Conservation (phyloP, 1,284 basidiomycete genomes). For the Ceratobasidium theobromae region DNA sequence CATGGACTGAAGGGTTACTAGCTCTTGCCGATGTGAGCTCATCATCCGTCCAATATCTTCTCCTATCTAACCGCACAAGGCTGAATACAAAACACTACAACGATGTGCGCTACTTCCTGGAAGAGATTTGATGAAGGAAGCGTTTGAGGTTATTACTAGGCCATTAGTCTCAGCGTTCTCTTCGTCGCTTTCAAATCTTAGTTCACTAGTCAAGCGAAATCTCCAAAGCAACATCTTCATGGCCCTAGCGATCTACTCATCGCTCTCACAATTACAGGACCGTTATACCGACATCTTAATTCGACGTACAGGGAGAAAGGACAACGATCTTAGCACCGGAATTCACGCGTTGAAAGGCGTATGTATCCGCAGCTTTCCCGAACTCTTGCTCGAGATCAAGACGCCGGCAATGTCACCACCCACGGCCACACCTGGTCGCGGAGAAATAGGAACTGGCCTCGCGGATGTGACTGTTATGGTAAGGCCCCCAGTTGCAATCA, state of each 20-base stretch:
- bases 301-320: constrained; percentile 51
- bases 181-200: constrained; percentile 61
- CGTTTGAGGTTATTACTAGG: constrained; percentile 60
- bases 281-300: constrained; percentile 68
- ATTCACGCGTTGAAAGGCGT: constrained; percentile 62
- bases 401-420: constrained; percentile 42
- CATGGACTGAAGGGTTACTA: constrained; percentile 57
- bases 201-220: constrained; percentile 72
- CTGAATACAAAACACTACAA: constrained; percentile 61
- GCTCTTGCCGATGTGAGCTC: constrained; percentile 60
- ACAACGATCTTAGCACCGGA: constrained; percentile 70
- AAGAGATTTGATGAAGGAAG: constrained; percentile 47
- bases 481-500: constrained; percentile 37
- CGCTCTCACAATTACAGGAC: constrained; percentile 54
- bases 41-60: background rate
- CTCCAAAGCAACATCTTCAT: constrained; percentile 84
- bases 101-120: constrained; percentile 62
- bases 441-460: constrained; percentile 59
- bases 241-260: constrained; percentile 65
- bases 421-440: constrained; percentile 42
- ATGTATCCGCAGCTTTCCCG: constrained; percentile 75
- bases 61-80: constrained; percentile 44
- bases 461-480: constrained; percentile 65
- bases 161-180: constrained; percentile 66
- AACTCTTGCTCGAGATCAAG: constrained; percentile 74